Base-by-base conservation (phyloP, 73 alveolate species). In the Stentor roeselii region DNA sequence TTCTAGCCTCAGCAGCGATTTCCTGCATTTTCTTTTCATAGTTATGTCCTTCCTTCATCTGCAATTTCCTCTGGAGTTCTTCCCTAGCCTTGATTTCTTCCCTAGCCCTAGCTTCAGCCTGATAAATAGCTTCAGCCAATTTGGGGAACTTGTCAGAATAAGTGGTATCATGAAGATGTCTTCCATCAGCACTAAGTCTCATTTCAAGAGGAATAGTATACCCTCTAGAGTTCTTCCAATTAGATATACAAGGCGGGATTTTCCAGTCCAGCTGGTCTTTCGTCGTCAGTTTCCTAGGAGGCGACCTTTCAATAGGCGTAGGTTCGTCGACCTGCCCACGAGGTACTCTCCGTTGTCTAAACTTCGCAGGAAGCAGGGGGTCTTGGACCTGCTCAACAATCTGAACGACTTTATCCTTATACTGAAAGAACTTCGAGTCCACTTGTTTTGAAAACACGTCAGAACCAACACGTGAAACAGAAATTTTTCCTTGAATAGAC, bases 191-290 rank as follows among this genome's bases (percentile, higher is more conserved):
- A 50, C 96, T 92, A 83, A 97, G 92, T 75, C 99, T 88, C 99
- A 97, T 98, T 89, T 98, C 99, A 50, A 98, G 88, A 3, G 99
- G 99, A 83, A 97, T 97, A 40, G 99, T 98, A 94, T 95, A 96
- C 3, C 99, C 99, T 91, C 95, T 96, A 21, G 99, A 98, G 75
- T 98, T 98, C 94, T 96, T 97, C 98, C 99, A 97, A 89, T 97
- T 97, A 37, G 98, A 93, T 60, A 97, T 97, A 86, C 99, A 97
- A 1, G 99, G 99, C 3, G 99, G 99, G 75, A 98, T 95, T 92
- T 98, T 98, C 99, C 99, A 97, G 86, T 97, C 98, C 87, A 87
- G 78, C 89, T 97, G 96, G 83, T 98, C 99, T 90, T 98, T 89
- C 37, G 86, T 84, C 1, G 99, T 95, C 3, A 97, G 82, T 78